These are phyloP conservation scores for Pilaira anomala DNA, from an alignment of 192 early-diverging fungal species.

Conservation along the genomic window DNA sequence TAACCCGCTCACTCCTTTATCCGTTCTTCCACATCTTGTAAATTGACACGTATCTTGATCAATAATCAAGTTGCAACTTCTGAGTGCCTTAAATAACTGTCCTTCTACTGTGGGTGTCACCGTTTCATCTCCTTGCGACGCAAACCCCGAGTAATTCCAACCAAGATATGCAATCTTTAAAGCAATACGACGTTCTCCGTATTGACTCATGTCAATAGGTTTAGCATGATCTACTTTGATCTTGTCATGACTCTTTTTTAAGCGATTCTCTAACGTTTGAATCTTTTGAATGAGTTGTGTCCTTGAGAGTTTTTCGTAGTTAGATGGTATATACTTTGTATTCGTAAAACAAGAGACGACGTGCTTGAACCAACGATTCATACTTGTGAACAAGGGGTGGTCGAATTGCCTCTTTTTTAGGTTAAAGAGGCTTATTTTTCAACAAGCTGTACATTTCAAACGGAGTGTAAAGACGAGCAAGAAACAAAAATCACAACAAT, in stretches of 20 bases:
- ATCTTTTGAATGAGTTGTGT: no score
- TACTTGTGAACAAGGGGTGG: no score
- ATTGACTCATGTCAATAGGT: constrained; percentile 72
- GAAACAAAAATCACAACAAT: no score
- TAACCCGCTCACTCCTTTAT: constrained; percentile 87
- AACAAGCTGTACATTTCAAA: no score
- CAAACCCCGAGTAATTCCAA: constrained; percentile 86
- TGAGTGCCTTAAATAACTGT: constrained; percentile 79
- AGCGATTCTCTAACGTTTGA: no score
- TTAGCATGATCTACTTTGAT: no score
- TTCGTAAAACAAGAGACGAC: not conserved
- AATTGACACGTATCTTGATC: constrained; percentile 64
- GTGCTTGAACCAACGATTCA: no score
- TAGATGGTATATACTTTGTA: not conserved
- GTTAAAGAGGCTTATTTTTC: not conserved
- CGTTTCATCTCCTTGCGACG: constrained; percentile 59
- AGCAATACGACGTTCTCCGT: constrained; percentile 77
- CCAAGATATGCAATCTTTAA: constrained; percentile 91
- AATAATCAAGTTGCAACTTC: constrained; percentile 72
- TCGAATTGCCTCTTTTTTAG: not conserved
- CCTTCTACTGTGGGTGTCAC: constrained; percentile 75
- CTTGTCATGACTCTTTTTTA: no score
- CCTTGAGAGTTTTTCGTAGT: no score
- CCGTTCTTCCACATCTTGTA: constrained; percentile 80
- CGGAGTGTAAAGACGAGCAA: no score